Percentiles rank a stretch among this genome's conserved stretches.
These are phyloP conservation scores for Pleurotus giganteus DNA, from an alignment of 768 basidiomycete genomes.

Conservation along the genomic window DNA sequence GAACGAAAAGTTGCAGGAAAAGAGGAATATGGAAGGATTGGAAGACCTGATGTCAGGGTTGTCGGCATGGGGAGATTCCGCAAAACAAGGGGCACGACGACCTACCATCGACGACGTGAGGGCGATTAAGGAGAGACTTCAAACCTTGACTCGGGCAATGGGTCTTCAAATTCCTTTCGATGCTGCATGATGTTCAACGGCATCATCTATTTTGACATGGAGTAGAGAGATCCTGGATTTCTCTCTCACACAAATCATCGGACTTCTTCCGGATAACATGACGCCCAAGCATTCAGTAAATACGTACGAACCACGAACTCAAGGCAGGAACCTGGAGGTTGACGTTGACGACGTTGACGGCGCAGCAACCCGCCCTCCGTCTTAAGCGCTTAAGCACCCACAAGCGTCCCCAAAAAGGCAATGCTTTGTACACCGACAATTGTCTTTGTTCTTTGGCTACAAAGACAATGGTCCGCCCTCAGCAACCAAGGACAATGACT, in stretches of 20 bases:
- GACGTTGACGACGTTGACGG: no score
- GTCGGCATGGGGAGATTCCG: constrained; percentile 18
- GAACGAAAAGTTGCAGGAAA: constrained; percentile 43
- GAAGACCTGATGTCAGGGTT: constrained; percentile 55
- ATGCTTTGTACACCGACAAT: constrained; percentile 6
- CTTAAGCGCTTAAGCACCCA: background rate
- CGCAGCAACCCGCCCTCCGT: no score
- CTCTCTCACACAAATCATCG: no score
- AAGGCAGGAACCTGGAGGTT: no score
- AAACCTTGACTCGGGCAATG: background rate
- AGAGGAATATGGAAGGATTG: constrained; percentile 48
- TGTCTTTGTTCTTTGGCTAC: constrained; percentile 8
- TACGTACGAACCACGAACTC: no score
- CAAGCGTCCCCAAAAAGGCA: constrained; percentile 4
- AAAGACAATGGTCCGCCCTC: constrained; percentile 6
- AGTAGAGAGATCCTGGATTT: no score
- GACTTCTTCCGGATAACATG: no score
- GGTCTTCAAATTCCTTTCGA: background rate
- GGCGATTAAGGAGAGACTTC: background rate
- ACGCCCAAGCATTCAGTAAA: no score
- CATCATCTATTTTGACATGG: no score
- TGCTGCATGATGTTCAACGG: background rate
- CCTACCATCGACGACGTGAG: constrained; percentile 1
- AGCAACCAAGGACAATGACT: constrained; percentile 10
- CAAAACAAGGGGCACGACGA: background rate